Base-by-base conservation (phyloP, 768 basidiomycete genomes). In the Pleurotus citrinopileatus region DNA sequence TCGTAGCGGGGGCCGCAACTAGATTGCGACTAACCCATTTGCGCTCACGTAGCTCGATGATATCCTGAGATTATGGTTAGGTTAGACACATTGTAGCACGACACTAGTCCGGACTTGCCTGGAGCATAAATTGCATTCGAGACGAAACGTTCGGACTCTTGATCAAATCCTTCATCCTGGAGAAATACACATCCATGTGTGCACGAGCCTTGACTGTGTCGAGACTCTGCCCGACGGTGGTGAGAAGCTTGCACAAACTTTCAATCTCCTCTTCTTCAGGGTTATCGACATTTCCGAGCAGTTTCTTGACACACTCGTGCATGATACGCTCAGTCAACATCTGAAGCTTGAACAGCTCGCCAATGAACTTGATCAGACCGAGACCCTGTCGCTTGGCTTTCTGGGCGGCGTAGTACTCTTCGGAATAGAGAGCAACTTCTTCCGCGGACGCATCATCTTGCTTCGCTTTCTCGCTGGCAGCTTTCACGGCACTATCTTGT, bases 191-290 rank as follows among this genome's bases (percentile, higher is more conserved):
- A 61, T 90, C 87, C 83, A 98, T 89, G 63, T 92, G 89, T 13
- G 84, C 86, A 44, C 80, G 83, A 26, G 91, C 87, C 74, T 92
- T 94, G 22, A 69, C 71, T 5, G 84, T 87, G 63, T 98, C 97
- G 51, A 98, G 82, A 15, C 80, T 74, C 53, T 78, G 76, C 52
- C 96, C 96, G 50, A 98, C 91, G 4, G 96, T 98, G 19, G 87
- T 81, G 50, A 99, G 69, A 52, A 98, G 80, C 68, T 93, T 94
- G 80, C 94, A 98, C 54, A 97, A 79, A 43, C 88, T 91, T 78
- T 98, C 96, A 59, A 99, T 90, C 65, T 97, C 95, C 73, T 98
- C 96, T 72, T 98, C 96, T 65, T 98, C 94, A 0, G 94, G 97
- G 63, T 92, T 91, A 60, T 93, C 87, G 54, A 96, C 88, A 66